phyloP scores from a whole-genome alignment of 805 yeast species.

The Yarrowia hollandica region DNA sequence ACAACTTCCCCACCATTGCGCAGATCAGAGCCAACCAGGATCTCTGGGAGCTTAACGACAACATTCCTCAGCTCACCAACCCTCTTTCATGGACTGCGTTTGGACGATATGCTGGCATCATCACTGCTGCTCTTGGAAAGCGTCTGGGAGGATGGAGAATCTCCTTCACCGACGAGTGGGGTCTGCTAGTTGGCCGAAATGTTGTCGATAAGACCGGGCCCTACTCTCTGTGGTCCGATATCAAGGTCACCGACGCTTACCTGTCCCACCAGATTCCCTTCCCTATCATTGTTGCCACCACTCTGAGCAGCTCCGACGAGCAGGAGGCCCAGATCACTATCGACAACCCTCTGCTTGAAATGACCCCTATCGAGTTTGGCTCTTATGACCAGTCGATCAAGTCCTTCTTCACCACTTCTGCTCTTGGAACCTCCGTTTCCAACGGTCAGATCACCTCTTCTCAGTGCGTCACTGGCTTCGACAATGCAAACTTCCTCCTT shows the following conservation, averaged over 20 bases:
- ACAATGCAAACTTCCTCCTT: conserved; percentile 75
- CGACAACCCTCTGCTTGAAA: conserved; percentile 48
- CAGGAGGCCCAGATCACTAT: conserved; percentile 49
- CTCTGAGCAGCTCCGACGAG: conserved; percentile 43
- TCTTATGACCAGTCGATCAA: conserved; percentile 87
- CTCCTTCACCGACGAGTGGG: conserved; percentile 79
- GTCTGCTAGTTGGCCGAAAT: conserved; percentile 70
- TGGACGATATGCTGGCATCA: conserved; percentile 33
- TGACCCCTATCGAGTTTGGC: conserved; percentile 74
- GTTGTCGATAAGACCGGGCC: conserved; percentile 63
- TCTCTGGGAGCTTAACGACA: conserved; percentile 60
- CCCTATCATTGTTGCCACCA: conserved; percentile 54
- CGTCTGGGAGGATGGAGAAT: conserved; percentile 65
- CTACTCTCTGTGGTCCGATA: conserved; percentile 56
- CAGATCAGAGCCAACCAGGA: conserved; percentile 48
- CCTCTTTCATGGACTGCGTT: not conserved
- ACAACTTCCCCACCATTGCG: conserved; percentile 46
- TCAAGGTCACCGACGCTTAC: conserved; percentile 62
- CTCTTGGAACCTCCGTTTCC: conserved; percentile 52
- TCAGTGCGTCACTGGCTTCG: conserved; percentile 51
- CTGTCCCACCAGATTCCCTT: conserved; percentile 65
- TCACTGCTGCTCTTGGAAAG: conserved; percentile 53
- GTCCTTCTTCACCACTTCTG: conserved; percentile 56
- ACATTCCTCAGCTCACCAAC: not conserved
- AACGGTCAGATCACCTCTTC: not conserved